Evolutionary conservation across 768 basidiomycete species (phyloP).

Genomic region (Boletus reticulatus): DNA sequence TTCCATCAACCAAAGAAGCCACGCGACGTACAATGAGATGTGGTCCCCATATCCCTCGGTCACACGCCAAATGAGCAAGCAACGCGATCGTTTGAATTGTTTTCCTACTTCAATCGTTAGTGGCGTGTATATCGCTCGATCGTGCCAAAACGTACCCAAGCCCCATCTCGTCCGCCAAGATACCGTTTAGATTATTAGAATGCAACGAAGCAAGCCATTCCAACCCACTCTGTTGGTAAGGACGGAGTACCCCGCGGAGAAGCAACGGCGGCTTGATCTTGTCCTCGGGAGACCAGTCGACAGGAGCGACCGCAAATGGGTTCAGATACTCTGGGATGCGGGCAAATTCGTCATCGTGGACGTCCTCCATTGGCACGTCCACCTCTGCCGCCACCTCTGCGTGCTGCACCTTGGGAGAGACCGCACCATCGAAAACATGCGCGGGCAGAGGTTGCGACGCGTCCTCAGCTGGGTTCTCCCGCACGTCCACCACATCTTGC

Average conservation of each 20-base stretch:
- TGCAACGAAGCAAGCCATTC: constrained; percentile 94
- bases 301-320: constrained; percentile 67
- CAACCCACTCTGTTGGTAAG: constrained; percentile 90
- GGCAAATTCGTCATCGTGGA: constrained; percentile 34
- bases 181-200: constrained; percentile 75
- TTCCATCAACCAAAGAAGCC: not conserved
- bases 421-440: not conserved
- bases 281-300: constrained; percentile 60
- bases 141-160: constrained; percentile 60
- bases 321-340: constrained; percentile 55
- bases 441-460: not conserved
- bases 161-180: constrained; percentile 93
- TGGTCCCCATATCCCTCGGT: constrained; percentile 88
- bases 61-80: constrained; percentile 88
- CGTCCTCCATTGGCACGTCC: constrained; percentile 36
- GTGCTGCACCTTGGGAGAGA: not conserved
- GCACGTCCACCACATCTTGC: no score
- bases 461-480: not conserved
- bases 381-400: constrained; percentile 2
- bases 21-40: constrained; percentile 68
- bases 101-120: constrained; percentile 51
- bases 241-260: constrained; percentile 83
- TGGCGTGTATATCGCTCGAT: not conserved
- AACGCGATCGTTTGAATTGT: constrained; percentile 97
- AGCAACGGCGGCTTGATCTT: constrained; percentile 67